A percentile compares a stretch with the other conserved stretches of the same genome.
These are phyloP conservation scores for Pyricularia grisea DNA, from an alignment of 2,329 filamentous ascomycete species.

Conservation along the genomic window DNA sequence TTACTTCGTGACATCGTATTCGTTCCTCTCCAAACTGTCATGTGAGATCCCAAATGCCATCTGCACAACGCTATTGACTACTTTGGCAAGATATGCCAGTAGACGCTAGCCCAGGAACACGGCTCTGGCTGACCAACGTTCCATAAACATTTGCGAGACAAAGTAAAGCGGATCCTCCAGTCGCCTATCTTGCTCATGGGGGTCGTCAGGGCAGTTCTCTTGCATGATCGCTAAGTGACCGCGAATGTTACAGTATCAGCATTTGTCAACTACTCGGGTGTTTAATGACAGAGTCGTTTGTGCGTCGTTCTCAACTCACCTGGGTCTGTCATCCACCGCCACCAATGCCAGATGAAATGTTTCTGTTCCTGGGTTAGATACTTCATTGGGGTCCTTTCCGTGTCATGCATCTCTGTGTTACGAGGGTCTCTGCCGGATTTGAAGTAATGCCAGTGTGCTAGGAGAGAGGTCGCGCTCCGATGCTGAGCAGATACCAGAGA, in stretches of 20 bases:
- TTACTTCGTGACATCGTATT: neutral
- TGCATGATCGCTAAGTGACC: neutral
- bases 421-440: slow-evolving; percentile 21
- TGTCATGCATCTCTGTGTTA: slow-evolving; percentile 16
- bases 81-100: neutral
- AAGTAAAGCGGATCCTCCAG: slow-evolving; percentile 35
- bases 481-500: slow-evolving; percentile 32
- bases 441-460: slow-evolving; percentile 42
- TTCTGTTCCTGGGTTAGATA: slow-evolving; percentile 21
- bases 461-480: slow-evolving; percentile 32
- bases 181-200: slow-evolving; percentile 8
- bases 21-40: neutral
- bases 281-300: neutral
- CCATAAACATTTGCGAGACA: slow-evolving; percentile 35
- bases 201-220: neutral
- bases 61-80: neutral
- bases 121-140: slow-evolving; percentile 21
- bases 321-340: slow-evolving; percentile 13
- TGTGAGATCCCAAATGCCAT: neutral
- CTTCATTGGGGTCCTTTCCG: slow-evolving; percentile 18
- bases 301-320: slow-evolving; percentile 6
- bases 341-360: slow-evolving; percentile 21
- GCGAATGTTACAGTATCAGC: neutral
- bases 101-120: neutral
- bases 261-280: neutral